Evolutionary conservation across 1,284 basidiomycete genomes (phyloP).

Genomic region (Pseudozyma pruni): DNA sequence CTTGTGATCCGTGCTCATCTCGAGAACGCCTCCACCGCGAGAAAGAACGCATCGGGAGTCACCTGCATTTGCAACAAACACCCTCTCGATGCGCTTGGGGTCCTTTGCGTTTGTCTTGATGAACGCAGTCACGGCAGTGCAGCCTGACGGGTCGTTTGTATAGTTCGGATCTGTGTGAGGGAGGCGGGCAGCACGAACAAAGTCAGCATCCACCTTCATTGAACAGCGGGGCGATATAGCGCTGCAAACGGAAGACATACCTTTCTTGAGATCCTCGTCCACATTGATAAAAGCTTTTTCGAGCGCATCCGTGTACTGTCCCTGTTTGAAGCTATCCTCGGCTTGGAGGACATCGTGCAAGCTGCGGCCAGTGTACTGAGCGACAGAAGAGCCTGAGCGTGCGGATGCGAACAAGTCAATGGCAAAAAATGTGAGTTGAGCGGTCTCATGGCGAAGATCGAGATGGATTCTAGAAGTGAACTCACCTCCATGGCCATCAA

Average conservation of each 20-base stretch:
- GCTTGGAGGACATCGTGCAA: slow-evolving; percentile 82
- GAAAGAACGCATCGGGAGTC: slow-evolving; percentile 94
- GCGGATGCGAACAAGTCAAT: neutral
- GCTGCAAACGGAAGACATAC: slow-evolving; percentile 69
- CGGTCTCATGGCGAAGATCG: neutral
- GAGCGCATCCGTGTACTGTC: slow-evolving; percentile 80
- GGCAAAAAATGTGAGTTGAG: neutral
- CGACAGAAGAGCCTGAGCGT: slow-evolving; percentile 80
- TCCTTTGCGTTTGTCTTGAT: slow-evolving; percentile 27
- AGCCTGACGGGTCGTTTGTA: slow-evolving; percentile 91
- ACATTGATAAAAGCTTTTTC: slow-evolving; percentile 91
- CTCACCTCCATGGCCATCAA: slow-evolving; percentile 97
- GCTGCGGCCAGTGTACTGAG: slow-evolving; percentile 88
- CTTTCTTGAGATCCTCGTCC: slow-evolving; percentile 89
- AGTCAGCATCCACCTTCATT: no score
- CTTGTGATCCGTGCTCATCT: slow-evolving; percentile 95
- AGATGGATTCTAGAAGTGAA: neutral
- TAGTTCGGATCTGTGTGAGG: slow-evolving; percentile 84
- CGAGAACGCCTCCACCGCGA: slow-evolving; percentile 83
- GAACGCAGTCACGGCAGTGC: slow-evolving; percentile 88
- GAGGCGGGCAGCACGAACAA: neutral
- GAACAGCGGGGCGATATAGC: no score
- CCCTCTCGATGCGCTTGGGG: slow-evolving; percentile 40
- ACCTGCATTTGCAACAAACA: slow-evolving; percentile 83
- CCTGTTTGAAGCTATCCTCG: slow-evolving; percentile 78